phyloP scores from a whole-genome alignment of 176 grass and related monocot genomes.

The Puya raimondii region DNA sequence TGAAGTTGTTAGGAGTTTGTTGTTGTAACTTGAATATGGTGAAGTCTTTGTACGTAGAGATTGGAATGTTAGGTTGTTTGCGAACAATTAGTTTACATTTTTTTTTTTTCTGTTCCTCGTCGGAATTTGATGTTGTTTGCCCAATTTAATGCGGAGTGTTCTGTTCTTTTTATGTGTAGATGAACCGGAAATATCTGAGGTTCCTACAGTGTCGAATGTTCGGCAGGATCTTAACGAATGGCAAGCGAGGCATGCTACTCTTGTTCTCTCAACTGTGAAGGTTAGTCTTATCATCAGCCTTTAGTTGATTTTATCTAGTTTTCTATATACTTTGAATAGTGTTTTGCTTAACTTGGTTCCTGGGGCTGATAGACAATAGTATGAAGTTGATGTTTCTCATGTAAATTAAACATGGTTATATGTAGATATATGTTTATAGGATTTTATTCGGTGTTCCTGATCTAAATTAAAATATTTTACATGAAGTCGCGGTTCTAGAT shows the following conservation, averaged over 20 bases:
- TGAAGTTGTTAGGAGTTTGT: not conserved
- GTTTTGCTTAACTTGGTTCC: not conserved
- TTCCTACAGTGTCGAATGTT: slow-evolving; percentile 83
- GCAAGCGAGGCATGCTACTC: slow-evolving; percentile 81
- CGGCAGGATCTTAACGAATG: slow-evolving; percentile 98
- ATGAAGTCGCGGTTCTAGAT: too few relatives aligned
- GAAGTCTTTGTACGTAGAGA: too few relatives aligned
- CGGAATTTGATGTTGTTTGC: slow-evolving; percentile 13
- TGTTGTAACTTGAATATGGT: not conserved
- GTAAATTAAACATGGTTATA: too few relatives aligned
- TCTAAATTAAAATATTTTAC: too few relatives aligned
- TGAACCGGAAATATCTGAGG: slow-evolving; percentile 56
- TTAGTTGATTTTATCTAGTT: slow-evolving; percentile 10
- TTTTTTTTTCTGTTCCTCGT: not conserved
- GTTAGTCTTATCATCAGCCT: slow-evolving; percentile 25
- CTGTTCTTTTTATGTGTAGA: slow-evolving; percentile 27
- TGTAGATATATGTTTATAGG: too few relatives aligned
- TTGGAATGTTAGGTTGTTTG: too few relatives aligned
- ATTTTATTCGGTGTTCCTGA: too few relatives aligned
- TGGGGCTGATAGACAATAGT: too few relatives aligned
- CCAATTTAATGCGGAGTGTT: too few relatives aligned
- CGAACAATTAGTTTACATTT: not conserved
- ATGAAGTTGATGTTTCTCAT: too few relatives aligned
- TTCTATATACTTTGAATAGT: not conserved
- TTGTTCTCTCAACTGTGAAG: slow-evolving; percentile 89